Base-by-base conservation (phyloP, 192 early-diverging fungal species). In the Backusella liffmaniae region DNA sequence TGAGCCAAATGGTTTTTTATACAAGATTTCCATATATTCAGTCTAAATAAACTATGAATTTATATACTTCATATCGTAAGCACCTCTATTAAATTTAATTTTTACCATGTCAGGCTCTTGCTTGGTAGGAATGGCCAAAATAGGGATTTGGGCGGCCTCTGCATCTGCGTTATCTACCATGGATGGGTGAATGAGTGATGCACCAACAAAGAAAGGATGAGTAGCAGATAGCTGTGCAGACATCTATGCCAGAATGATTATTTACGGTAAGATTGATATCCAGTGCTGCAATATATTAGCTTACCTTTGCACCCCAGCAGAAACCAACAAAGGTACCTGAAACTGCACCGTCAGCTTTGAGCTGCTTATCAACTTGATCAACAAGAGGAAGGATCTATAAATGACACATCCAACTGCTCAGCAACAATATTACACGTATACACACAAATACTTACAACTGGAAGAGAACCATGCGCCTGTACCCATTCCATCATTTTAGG, bases 291-390 rank as follows among this genome's bases (percentile, higher is more conserved):
- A 32, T 30, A 16, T 5, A 37, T 35, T 4, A 10, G 0, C 15
- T 72, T 80, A 80, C 78, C 70, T 88, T 83, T 13, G 84, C 88
- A 65, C 93, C 91, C 91, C 91, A 92, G 86, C 92, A 93, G 77
- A 92, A 89, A 5, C 91, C 93, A 69, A 90, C 73, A 8, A 88
- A 44, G 16, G 88, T 89, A 30, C 88, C 82, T 8, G 83, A 74
- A 16, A 75, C 75, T 56, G 83, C 84, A 75, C 86, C 85, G n/a
- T 82, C 73, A 46, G 73, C 66, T 12, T 77, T 80, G 67, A 92
- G 76, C 13, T 84, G 62, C 32, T 84, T 73, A 5, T 72, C 66
- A 34, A 46, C 66, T 16, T 51, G 42, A 13, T 73, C 16, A 29
- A 75, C 12, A 1, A 37, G 32, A 51, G 74, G 74, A 7, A 32